Evolutionary conservation across 495 filamentous ascomycete species (phyloP).

Genomic region (Penicillium psychrofluorescens): DNA sequence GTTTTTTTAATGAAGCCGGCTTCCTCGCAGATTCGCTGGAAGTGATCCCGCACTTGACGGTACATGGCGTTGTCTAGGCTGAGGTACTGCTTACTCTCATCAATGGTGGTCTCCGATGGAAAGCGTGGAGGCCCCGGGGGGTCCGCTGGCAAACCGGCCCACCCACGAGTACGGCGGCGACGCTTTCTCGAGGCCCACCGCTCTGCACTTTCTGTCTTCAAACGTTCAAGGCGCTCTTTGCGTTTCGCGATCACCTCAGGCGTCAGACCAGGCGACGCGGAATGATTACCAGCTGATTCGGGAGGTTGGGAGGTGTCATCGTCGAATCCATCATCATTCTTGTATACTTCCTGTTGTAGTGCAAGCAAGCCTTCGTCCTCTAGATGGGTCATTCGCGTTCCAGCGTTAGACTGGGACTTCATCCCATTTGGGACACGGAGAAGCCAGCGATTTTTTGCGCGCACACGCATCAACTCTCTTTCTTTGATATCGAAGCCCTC

Average conservation of each 20-base stretch:
- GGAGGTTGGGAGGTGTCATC: slow-evolving; percentile 12
- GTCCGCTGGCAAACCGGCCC: slow-evolving; percentile 67
- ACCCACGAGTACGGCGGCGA: slow-evolving; percentile 61
- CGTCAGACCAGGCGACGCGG: slow-evolving; percentile 33
- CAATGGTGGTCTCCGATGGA: slow-evolving; percentile 74
- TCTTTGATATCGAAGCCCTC: slow-evolving; percentile 69
- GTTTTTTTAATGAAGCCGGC: slow-evolving; percentile 67
- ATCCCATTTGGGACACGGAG: slow-evolving; percentile 53
- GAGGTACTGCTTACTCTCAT: slow-evolving; percentile 67
- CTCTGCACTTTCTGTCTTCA: slow-evolving; percentile 59
- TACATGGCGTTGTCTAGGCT: slow-evolving; percentile 58
- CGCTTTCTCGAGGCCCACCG: slow-evolving; percentile 60
- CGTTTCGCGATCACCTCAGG: slow-evolving; percentile 48
- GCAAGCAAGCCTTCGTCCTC: slow-evolving; percentile 35
- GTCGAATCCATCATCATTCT: slow-evolving; percentile 22
- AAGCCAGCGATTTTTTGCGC: slow-evolving; percentile 56
- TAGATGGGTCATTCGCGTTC: slow-evolving; percentile 15
- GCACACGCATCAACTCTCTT: slow-evolving; percentile 58
- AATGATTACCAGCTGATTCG: slow-evolving; percentile 9
- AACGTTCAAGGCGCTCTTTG: slow-evolving; percentile 45
- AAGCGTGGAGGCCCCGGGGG: slow-evolving; percentile 68
- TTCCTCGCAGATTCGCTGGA: slow-evolving; percentile 60
- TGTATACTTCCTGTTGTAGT: slow-evolving; percentile 37
- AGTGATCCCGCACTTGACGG: slow-evolving; percentile 55
- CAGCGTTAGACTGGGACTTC: slow-evolving; percentile 30